Base-by-base conservation (phyloP, 2,329 filamentous ascomycete genomes). In the Ceratocystiopsis sp. region DNA sequence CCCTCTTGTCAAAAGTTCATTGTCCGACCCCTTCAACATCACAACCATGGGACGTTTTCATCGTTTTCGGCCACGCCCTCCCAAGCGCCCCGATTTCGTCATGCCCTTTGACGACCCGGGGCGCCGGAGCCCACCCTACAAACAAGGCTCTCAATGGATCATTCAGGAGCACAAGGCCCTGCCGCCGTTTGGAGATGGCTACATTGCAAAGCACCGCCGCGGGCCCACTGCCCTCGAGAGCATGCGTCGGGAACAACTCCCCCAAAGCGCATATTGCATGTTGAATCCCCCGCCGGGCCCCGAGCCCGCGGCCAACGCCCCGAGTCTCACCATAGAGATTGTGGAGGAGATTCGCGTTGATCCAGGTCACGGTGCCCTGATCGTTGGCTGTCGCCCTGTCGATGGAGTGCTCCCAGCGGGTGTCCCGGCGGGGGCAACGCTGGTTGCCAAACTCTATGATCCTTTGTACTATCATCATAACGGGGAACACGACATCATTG, bases 371-470 rank as follows among this genome's bases (percentile, higher is more conserved):
- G 49, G 49, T 2, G 41, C 48, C 1, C 48, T 46, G 13, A 15
- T 51, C 2, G 37, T 47, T 4, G 19, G 44, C 3, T 51, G 49
- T 42, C 44, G 42, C 9, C n/a, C 49, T 11, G 4, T 47, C 13
- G 29, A 19, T 10, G 45, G 41, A 2, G n/a, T 38, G 2, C 4
- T 35, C 10, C 19, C 34, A 7, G 18, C 15, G 7, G 17, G 8
- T 2, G 13, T 35, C 8, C 25, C 25, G 3, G 19, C 18, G 8
- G 35, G 35, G 15, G 15, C 7, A 6, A n/a, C 36, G 12, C 12
- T 49, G 14, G 49, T 50, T 3, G 48, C 49, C 40, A 51, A 51
- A 25, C 21, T 50, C 13, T 51, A 41, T 21, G 48, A 51, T 17
- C 49, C 49, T 2, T 35, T 51, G 15, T 51, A 50, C 41, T 51